Evolutionary conservation across 2,329 filamentous ascomycete genomes (phyloP).

Genomic region (Dryadomyces quercivorus): DNA sequence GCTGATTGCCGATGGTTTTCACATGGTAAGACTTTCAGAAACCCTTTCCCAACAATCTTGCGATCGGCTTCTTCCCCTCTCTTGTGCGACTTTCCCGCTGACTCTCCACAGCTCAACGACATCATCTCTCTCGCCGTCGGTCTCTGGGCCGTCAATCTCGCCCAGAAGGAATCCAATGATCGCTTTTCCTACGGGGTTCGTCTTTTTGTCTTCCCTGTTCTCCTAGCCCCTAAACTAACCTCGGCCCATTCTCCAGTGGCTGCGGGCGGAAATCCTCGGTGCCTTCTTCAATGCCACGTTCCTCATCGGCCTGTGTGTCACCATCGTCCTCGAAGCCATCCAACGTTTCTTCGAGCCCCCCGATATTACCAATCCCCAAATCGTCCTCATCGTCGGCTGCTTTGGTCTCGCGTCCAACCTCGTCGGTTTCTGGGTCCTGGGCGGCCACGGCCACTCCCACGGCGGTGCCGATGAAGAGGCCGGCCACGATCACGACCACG

Average conservation of each 20-base stretch:
- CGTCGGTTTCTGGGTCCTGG: constrained; percentile 78
- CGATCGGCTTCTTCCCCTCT: neutral
- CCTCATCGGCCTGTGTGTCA: constrained; percentile 87
- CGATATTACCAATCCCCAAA: constrained; percentile 68
- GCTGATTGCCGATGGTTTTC: constrained; percentile 91
- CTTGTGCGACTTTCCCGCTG: neutral
- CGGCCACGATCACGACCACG: constrained; percentile 36
- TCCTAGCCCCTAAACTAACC: neutral
- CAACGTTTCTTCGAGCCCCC: constrained; percentile 87
- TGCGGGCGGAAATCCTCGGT: constrained; percentile 91
- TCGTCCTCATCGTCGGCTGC: constrained; percentile 83
- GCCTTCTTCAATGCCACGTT: constrained; percentile 97
- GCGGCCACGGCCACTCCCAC: constrained; percentile 82
- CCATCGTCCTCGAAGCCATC: constrained; percentile 90
- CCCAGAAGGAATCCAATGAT: constrained; percentile 73
- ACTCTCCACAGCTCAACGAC: constrained; percentile 64
- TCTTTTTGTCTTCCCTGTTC: constrained; percentile 10
- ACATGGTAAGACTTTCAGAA: constrained; percentile 81
- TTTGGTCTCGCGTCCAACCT: constrained; percentile 81
- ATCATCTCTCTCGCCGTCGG: constrained; percentile 88
- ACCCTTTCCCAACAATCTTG: too few species aligned
- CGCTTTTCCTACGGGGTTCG: constrained; percentile 89
- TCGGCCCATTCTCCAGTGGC: constrained; percentile 48
- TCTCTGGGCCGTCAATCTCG: constrained; percentile 87
- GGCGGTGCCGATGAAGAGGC: constrained; percentile 37